Evolutionary conservation across 805 yeast genomes (phyloP).

Genomic region (Kodamaea fukazawae): DNA sequence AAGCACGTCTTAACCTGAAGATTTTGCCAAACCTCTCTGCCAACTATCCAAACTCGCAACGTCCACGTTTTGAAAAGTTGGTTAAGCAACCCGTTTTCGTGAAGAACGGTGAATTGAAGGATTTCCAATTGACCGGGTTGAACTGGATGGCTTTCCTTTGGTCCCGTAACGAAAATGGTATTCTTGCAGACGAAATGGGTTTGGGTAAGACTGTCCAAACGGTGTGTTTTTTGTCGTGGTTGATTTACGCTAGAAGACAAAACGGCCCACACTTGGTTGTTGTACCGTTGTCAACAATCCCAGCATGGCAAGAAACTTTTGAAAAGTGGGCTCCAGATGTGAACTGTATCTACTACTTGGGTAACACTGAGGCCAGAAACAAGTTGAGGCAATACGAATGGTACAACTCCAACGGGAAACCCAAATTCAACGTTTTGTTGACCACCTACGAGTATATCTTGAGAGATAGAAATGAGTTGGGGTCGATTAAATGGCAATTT

Average conservation of each 20-base stretch:
- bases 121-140: slow-evolving; percentile 95
- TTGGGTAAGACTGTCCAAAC: slow-evolving; percentile 97
- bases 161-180: slow-evolving; percentile 97
- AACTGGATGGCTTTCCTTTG: slow-evolving; percentile 99
- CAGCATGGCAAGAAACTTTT: slow-evolving; percentile 99
- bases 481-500: slow-evolving; percentile 88
- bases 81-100: slow-evolving; percentile 84
- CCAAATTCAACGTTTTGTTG: slow-evolving; percentile 85
- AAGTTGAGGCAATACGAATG: slow-evolving; percentile 84
- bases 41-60: slow-evolving; percentile 58
- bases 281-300: slow-evolving; percentile 92
- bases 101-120: slow-evolving; percentile 88
- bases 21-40: slow-evolving; percentile 81
- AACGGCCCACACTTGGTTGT: slow-evolving; percentile 97
- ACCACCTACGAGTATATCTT: slow-evolving; percentile 96
- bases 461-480: slow-evolving; percentile 80
- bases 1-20: slow-evolving; percentile 76
- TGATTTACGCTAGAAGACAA: slow-evolving; percentile 90
- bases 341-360: slow-evolving; percentile 88
- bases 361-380: slow-evolving; percentile 82
- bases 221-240: slow-evolving; percentile 90
- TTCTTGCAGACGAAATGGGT: slow-evolving; percentile 98
- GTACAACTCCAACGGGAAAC: slow-evolving; percentile 61
- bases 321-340: slow-evolving; percentile 97
- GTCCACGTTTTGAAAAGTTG: slow-evolving; percentile 90